Evolutionary conservation across 768 basidiomycete species (phyloP).

Genomic region (Kwoniella mangroviensis): DNA sequence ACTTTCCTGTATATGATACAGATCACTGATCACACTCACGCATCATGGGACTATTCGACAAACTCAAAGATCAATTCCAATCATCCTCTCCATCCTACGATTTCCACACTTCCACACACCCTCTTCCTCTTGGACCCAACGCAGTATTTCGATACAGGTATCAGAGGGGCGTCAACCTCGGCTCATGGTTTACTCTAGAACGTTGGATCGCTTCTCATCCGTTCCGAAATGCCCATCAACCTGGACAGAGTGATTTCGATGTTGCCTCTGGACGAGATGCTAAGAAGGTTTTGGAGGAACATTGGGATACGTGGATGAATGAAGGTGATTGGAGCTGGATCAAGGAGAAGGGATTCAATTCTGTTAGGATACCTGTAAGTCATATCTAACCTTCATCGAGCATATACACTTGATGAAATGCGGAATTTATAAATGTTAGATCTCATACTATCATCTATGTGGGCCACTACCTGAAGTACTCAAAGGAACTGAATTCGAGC

Average conservation of each 20-base stretch:
- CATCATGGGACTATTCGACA: conserved; percentile 53
- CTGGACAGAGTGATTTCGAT: conserved; percentile 66
- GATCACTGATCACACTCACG: neutral
- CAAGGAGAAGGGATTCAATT: conserved; percentile 64
- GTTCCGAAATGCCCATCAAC: conserved; percentile 63
- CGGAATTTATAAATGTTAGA: conserved; percentile 50
- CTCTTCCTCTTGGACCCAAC: conserved; percentile 52
- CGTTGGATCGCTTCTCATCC: conserved; percentile 68
- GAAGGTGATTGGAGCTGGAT: conserved; percentile 78
- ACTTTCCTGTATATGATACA: neutral
- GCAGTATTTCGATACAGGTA: conserved; percentile 68
- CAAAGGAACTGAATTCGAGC: conserved; percentile 69
- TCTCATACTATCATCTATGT: conserved; percentile 81
- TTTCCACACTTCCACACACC: conserved; percentile 16
- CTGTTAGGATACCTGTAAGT: conserved; percentile 67
- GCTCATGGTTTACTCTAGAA: conserved; percentile 74
- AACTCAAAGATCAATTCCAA: conserved; percentile 47
- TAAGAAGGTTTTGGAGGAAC: conserved; percentile 65
- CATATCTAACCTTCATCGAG: no score
- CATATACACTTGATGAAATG: no score
- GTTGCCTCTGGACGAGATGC: conserved; percentile 65
- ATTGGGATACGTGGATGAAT: conserved; percentile 83
- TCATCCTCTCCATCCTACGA: conserved; percentile 11
- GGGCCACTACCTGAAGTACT: conserved; percentile 75
- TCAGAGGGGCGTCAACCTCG: conserved; percentile 81